Percentiles rank a stretch among this genome's conserved stretches.
Conservation (phyloP, 305 asterid species). For the Petunia hybrid region DNA sequence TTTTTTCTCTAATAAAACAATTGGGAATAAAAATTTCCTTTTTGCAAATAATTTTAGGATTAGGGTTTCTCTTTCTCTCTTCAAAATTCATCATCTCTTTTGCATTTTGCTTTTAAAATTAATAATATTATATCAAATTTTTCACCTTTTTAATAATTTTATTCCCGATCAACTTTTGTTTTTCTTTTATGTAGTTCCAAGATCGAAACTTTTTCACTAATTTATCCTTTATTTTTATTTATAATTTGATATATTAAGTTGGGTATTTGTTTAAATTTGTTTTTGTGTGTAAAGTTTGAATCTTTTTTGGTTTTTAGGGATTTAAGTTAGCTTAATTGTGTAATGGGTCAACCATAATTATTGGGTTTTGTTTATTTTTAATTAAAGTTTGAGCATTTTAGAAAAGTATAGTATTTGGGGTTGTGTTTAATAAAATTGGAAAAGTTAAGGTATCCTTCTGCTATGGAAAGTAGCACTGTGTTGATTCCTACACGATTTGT, state of each 20-base stretch:
- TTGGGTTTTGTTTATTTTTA: constrained; percentile 4
- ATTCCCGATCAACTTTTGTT: constrained; percentile 5
- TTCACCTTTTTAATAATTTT: constrained; percentile 24
- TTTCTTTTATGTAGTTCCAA: constrained; percentile 22
- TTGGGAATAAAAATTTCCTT: constrained; percentile 18
- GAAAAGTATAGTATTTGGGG: constrained; percentile 5
- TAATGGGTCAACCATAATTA: constrained; percentile 29
- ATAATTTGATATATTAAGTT: constrained; percentile 2
- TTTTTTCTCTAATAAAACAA: constrained; percentile 1
- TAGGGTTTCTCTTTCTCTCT: constrained; percentile 23
- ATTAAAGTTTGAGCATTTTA: constrained; percentile 30
- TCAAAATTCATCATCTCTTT: background rate
- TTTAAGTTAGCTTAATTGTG: constrained; percentile 13
- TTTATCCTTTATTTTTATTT: constrained; percentile 5
- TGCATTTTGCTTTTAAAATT: background rate
- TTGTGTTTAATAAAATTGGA: background rate
- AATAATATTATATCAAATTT: background rate
- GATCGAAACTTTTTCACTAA: constrained; percentile 24
- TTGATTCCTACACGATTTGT: constrained; percentile 80
- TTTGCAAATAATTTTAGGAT: background rate
- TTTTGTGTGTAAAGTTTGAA: constrained; percentile 24
- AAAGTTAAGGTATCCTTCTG: constrained; percentile 61
- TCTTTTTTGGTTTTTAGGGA: background rate
- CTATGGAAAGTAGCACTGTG: constrained; percentile 70
- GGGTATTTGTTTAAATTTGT: constrained; percentile 1